Evolutionary conservation across 2,329 filamentous ascomycete genomes (phyloP).

Genomic region (Trichophyton rubrum): DNA sequence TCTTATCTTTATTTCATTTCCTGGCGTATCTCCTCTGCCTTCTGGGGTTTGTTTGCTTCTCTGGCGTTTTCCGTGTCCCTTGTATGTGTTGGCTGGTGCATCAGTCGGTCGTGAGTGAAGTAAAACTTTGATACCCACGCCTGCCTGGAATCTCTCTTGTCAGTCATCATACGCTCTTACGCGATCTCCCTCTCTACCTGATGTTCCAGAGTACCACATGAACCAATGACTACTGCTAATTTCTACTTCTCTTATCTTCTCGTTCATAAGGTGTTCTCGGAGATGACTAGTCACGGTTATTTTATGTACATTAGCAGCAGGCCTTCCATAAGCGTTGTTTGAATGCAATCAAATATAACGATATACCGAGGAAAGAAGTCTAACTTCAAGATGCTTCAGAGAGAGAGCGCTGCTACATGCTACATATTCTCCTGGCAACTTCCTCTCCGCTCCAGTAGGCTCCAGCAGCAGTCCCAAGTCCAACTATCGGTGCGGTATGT

Average conservation of each 20-base stretch:
- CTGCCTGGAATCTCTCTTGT: not conserved
- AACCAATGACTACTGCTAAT: not conserved
- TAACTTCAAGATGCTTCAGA: too few species aligned
- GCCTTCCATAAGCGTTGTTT: not conserved
- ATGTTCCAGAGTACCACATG: not conserved
- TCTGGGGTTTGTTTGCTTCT: not conserved
- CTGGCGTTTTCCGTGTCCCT: not conserved
- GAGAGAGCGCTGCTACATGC: not conserved
- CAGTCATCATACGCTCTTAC: not conserved
- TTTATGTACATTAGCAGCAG: not conserved
- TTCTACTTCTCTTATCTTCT: not conserved
- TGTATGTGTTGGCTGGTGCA: not conserved
- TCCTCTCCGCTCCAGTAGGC: conserved; percentile 85
- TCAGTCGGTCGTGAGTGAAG: not conserved
- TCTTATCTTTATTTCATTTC: not conserved
- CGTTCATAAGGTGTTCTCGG: not conserved
- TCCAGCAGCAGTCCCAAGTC: conserved; percentile 75
- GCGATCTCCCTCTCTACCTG: not conserved
- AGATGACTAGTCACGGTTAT: not conserved
- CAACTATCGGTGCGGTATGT: conserved; percentile 82
- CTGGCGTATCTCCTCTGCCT: not conserved
- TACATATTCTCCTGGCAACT: conserved; percentile 47
- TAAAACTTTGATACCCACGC: not conserved
- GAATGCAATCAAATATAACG: not conserved
- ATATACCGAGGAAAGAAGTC: not conserved